Evolutionary conservation across 2,329 filamentous ascomycete species (phyloP).

Genomic region (Metarhizium rileyi): DNA sequence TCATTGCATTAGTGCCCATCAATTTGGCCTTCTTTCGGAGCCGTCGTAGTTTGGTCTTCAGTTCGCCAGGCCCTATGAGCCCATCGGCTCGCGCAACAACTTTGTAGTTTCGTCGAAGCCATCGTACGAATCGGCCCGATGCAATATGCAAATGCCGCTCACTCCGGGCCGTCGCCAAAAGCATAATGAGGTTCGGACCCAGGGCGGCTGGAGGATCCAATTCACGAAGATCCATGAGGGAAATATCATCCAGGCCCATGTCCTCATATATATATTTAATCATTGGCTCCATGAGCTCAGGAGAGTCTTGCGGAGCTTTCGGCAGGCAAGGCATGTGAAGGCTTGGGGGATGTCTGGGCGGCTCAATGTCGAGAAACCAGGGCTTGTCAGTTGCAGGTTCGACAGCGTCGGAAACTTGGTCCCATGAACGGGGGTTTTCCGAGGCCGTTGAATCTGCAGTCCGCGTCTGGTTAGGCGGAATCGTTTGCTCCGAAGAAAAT

Average conservation of each 20-base stretch:
- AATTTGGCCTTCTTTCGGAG: slow-evolving; percentile 75
- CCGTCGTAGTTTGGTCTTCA: slow-evolving; percentile 76
- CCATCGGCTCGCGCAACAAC: slow-evolving; percentile 76
- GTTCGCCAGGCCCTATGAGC: slow-evolving; percentile 77
- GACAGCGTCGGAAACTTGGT: background rate
- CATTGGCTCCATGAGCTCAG: slow-evolving; percentile 60
- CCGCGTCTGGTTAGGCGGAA: slow-evolving; percentile 10
- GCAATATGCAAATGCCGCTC: slow-evolving; percentile 90
- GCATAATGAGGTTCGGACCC: slow-evolving; percentile 82
- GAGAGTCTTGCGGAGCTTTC: slow-evolving; percentile 55
- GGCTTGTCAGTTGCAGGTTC: slow-evolving; percentile 33
- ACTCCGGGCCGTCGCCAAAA: slow-evolving; percentile 82
- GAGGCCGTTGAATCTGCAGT: slow-evolving; percentile 7
- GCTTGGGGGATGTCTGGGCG: slow-evolving; percentile 40
- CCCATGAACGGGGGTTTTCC: slow-evolving; percentile 19
- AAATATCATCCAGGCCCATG: slow-evolving; percentile 74
- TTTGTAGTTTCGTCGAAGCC: slow-evolving; percentile 64
- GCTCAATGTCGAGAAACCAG: slow-evolving; percentile 80
- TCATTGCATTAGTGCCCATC: slow-evolving; percentile 61
- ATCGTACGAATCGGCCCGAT: slow-evolving; percentile 80
- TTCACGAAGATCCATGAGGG: slow-evolving; percentile 70
- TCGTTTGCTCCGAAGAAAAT: slow-evolving; percentile 13
- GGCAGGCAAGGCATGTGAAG: slow-evolving; percentile 40
- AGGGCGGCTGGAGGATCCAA: slow-evolving; percentile 82
- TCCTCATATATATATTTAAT: slow-evolving; percentile 74